These are phyloP conservation scores for Amanita exitialis DNA, from an alignment of 768 basidiomycete species.

Conservation along the genomic window DNA sequence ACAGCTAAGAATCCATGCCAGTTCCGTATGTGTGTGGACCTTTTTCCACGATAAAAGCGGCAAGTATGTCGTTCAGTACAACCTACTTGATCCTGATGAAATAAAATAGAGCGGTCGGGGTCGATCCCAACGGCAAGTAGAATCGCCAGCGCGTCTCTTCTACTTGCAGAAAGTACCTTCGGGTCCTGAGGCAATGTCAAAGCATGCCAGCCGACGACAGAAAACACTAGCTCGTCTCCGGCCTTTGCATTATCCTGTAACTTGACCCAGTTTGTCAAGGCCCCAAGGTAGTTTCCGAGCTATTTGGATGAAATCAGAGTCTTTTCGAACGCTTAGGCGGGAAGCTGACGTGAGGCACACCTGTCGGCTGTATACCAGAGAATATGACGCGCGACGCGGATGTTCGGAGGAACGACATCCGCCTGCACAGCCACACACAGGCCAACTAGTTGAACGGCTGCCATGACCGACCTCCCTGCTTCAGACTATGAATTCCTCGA, in stretches of 20 bases:
- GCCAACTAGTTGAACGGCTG: not conserved
- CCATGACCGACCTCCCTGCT: slow-evolving; percentile 22
- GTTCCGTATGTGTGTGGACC: slow-evolving; percentile 78
- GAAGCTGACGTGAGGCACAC: slow-evolving; percentile 72
- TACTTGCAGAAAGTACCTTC: slow-evolving; percentile 41
- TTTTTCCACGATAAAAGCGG: slow-evolving; percentile 17
- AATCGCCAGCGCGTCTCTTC: slow-evolving; percentile 71
- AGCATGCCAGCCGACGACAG: slow-evolving; percentile 92
- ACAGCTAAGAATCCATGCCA: slow-evolving; percentile 87
- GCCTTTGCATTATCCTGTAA: slow-evolving; percentile 54
- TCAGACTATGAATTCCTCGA: slow-evolving; percentile 49
- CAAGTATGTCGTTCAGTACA: not conserved
- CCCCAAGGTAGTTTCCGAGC: slow-evolving; percentile 93
- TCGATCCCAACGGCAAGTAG: slow-evolving; percentile 82
- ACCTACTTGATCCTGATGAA: slow-evolving; percentile 84
- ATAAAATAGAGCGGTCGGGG: slow-evolving; percentile 62
- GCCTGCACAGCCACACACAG: slow-evolving; percentile 15
- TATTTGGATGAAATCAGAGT: slow-evolving; percentile 17
- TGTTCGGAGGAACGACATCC: slow-evolving; percentile 1
- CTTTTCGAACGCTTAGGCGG: not conserved
- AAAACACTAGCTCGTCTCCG: slow-evolving; percentile 64
- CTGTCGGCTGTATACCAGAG: slow-evolving; percentile 92
- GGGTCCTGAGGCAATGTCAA: slow-evolving; percentile 89
- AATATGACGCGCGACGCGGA: slow-evolving; percentile 43
- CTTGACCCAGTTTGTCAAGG: slow-evolving; percentile 80